Conservation (phyloP, 2,329 filamentous ascomycete genomes). For the Byssothecium circinans region DNA sequence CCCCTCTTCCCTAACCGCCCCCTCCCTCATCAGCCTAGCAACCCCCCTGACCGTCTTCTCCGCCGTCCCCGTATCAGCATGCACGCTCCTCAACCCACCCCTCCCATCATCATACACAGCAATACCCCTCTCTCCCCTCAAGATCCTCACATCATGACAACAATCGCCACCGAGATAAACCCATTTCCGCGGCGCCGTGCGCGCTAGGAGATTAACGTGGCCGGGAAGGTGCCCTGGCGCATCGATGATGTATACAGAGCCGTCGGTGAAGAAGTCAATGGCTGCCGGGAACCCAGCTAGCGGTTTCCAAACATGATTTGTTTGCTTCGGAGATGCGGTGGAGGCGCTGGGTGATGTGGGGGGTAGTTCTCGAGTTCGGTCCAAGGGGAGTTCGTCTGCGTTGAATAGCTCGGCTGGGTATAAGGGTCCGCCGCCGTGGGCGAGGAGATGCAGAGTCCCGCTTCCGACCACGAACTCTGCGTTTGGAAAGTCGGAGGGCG, state of each 20-base stretch:
- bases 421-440: conserved; percentile 23
- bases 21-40: conserved; percentile 35
- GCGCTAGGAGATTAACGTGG: conserved; percentile 55
- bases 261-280: conserved; percentile 54
- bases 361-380: conserved; percentile 50
- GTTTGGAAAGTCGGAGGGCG: conserved; percentile 53
- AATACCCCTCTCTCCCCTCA: conserved; percentile 56
- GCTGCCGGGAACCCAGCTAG: conserved; percentile 49
- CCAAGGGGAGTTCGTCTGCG: conserved; percentile 45
- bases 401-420: conserved; percentile 52
- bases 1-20: conserved; percentile 22
- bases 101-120: conserved; percentile 53
- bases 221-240: conserved; percentile 56
- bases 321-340: conserved; percentile 16
- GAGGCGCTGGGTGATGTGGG: conserved; percentile 17
- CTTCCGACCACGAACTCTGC: conserved; percentile 56
- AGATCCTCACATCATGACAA: conserved; percentile 56
- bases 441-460: conserved; percentile 32
- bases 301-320: conserved; percentile 44
- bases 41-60: conserved; percentile 48
- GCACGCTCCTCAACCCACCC: conserved; percentile 53
- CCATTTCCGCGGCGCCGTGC: conserved; percentile 45
- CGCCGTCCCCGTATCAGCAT: conserved; percentile 53
- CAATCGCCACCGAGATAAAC: conserved; percentile 57
- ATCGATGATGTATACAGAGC: conserved; percentile 52